Evolutionary conservation across 345 rosid species (phyloP), one percentile per base, ranked within the genome.

Genomic region (Mallotus nudiflorus): DNA sequence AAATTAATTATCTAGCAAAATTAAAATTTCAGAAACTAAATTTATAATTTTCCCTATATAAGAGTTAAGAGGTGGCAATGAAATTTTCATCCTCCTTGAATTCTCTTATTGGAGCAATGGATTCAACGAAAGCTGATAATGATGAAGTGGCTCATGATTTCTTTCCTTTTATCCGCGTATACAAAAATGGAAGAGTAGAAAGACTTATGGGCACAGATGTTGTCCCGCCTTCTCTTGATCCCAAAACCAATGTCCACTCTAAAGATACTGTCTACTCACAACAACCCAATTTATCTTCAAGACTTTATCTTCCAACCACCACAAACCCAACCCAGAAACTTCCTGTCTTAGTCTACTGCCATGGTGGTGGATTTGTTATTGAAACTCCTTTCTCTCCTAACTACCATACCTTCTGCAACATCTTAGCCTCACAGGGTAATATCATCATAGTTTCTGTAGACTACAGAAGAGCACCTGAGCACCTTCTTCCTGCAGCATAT

Each of bases 401-500:
- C 3, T 69, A 74, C 63, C 67, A 74, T 55, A 67, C 39, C 22
- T 56, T 63, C 64, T 49, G 67, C 24, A 70, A 70, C 56, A 9
- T 13, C 2, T 27, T 76, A 22, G 75, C 72, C 5, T 14, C 56
- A 3, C 66, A 65, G 62, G 67, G 64, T 29, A 59, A 70, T 18
- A 52, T 76, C 14, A 28, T 76, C 14, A 70, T 74, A 3, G 68
- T 76, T 60, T 76, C 75, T 2, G 79, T 70, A 1, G 66, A 76
- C 19, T 76, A 71, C 24, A 52, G 80, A 13, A 20, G 56, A 25
- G 72, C 71, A 4, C 75, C 79, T 1, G 79, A 76, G 46, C 66
- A 76, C 29, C 72, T 42, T 11, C 37, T 71, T 18, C 80, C 80
- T 1, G 37, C 62, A 22, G 67, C 72, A 3, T 76, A 66, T 27